Base-by-base conservation (phyloP, 805 yeast species). In the Metschnikowia noctiluminum region DNA sequence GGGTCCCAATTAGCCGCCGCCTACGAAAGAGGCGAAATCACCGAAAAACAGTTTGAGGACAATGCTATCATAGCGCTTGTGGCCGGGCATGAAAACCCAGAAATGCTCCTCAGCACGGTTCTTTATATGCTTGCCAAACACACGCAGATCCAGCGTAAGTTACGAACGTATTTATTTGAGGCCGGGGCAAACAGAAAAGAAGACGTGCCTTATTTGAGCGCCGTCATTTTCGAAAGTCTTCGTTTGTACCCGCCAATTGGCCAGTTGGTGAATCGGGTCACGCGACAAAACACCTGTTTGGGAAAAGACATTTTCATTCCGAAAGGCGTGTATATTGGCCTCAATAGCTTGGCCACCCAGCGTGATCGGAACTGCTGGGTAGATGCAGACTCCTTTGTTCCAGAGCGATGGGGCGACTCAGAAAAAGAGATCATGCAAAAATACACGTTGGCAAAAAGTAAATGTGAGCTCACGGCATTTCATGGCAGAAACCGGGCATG, bases 11-110 rank as follows among this genome's bases (percentile, higher is more conserved):
- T 80, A 10, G 67, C 72, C 9, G 60, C 65, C 6, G 79, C 80
- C 1, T 61, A 66, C 38, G 60, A 70, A 6, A 51, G 52, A 7
- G 75, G 71, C 0, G 45, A 52, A 3, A 65, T 81, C 2, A 66
- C 76, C 2, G 63, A 70, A 44, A 68, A 72, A 42, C 84, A 81
- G 53, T 69, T 79, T 45, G 61, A 68, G 2, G 85, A 81, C 56
- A 81, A 81, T 59, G 68, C 79, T 14, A 74, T 79, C 8, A 80
- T 81, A 14, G 65, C 79, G 3, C 61, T 81, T 56, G 77, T 81
- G 40, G 86, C 86, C 0, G 86, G 85, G 0, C 86, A 81, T 60
- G 86, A 81, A 54, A 81, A 81, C 51, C 86, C 86, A 0, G 81
- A 79, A 50, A 57, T 81, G 26, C 61, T 80, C 10, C 55, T 80